Percentiles rank a stretch among this genome's conserved stretches.
Evolutionary conservation across 2,329 filamentous ascomycete species (phyloP).

Genomic region (Aspergillus pseudonomiae): DNA sequence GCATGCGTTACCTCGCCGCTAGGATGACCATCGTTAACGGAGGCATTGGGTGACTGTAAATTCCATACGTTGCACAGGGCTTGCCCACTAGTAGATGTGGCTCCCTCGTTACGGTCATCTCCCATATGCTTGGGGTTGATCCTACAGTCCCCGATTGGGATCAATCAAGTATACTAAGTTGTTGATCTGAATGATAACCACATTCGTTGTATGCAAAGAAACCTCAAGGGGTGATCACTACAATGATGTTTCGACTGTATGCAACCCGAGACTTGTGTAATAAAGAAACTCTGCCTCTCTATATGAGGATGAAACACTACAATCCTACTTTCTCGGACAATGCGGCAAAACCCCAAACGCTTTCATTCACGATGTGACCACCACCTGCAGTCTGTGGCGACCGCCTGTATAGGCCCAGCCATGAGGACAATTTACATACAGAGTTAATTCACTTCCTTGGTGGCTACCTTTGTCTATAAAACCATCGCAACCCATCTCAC

Average conservation of each 20-base stretch:
- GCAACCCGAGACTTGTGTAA: neutral
- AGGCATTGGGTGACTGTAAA: neutral
- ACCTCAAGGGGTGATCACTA: neutral
- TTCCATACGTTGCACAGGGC: neutral
- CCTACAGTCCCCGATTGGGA: neutral
- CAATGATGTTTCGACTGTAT: neutral
- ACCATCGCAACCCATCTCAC: neutral
- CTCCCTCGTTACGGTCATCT: neutral
- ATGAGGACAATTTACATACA: neutral
- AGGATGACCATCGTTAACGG: neutral
- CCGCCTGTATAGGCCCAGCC: too few relatives aligned
- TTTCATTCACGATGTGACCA: neutral
- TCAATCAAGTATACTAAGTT: neutral
- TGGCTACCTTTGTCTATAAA: neutral
- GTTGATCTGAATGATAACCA: neutral
- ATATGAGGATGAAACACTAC: neutral
- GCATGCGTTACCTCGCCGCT: neutral
- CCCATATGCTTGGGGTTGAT: neutral
- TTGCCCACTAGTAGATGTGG: neutral
- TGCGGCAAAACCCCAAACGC: too few relatives aligned
- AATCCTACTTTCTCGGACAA: neutral
- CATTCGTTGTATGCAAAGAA: accelerated
- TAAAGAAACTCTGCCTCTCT: too few relatives aligned
- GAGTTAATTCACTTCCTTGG: neutral
- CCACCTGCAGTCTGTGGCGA: neutral